phyloP scores from a whole-genome alignment of 2,329 filamentous ascomycete species.

The Alternaria ethzedia region DNA sequence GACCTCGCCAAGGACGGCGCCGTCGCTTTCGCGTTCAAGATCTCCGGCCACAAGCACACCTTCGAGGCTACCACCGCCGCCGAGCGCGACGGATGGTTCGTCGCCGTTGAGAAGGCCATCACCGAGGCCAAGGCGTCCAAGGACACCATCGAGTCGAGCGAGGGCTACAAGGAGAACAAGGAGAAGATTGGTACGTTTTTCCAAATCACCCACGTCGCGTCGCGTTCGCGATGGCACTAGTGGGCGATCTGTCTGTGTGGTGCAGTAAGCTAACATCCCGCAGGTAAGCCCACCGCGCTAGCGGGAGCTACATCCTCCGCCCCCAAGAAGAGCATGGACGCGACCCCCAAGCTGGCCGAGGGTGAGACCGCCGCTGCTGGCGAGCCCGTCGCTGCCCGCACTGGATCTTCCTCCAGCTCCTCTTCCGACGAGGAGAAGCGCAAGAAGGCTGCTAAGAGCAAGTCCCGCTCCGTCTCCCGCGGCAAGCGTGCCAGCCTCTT shows the following conservation, averaged over 20 bases:
- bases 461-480: slow-evolving; percentile 66
- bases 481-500: slow-evolving; percentile 65
- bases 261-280: slow-evolving; percentile 45
- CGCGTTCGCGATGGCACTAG: slow-evolving; percentile 31
- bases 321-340: slow-evolving; percentile 58
- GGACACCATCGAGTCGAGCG: slow-evolving; percentile 74
- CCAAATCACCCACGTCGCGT: slow-evolving; percentile 13
- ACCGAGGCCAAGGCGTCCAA: slow-evolving; percentile 81
- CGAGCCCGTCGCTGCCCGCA: slow-evolving; percentile 35
- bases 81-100: slow-evolving; percentile 93
- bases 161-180: slow-evolving; percentile 86
- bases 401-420: slow-evolving; percentile 49
- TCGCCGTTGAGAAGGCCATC: slow-evolving; percentile 65
- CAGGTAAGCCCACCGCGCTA: slow-evolving; percentile 50
- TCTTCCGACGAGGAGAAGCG: slow-evolving; percentile 57
- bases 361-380: slow-evolving; percentile 35
- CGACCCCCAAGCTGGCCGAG: slow-evolving; percentile 48
- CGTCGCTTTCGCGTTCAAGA: slow-evolving; percentile 84
- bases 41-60: slow-evolving; percentile 87
- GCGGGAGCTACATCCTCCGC: slow-evolving; percentile 48
- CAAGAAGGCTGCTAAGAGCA: slow-evolving; percentile 57
- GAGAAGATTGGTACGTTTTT: slow-evolving; percentile 69
- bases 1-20: slow-evolving; percentile 78
- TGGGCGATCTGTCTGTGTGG: slow-evolving; percentile 40
- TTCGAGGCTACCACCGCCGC: slow-evolving; percentile 78